These are phyloP conservation scores for Simplicillium aogashimaense DNA, from an alignment of 2,329 filamentous ascomycete species.

Conservation along the genomic window DNA sequence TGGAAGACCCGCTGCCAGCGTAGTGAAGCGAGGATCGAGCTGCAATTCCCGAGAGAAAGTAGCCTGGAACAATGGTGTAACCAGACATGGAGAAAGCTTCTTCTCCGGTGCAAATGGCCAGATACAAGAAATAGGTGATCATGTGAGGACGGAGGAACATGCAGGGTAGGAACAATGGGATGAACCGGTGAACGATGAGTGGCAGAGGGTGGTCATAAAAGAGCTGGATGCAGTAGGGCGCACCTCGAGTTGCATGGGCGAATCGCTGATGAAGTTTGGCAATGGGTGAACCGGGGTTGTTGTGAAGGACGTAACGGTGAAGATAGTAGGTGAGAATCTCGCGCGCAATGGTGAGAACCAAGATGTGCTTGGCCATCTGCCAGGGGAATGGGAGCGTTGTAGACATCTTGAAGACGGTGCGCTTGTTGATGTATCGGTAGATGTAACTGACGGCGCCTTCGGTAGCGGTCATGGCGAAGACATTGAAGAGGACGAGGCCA, in stretches of 20 bases:
- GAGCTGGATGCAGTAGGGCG: conserved; percentile 51
- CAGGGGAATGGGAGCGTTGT: conserved; percentile 42
- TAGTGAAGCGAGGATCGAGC: conserved; percentile 42
- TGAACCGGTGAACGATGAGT: conserved; percentile 50
- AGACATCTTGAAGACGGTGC: conserved; percentile 35
- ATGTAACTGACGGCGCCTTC: conserved; percentile 31
- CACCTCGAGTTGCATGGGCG: conserved; percentile 42
- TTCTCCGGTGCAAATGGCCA: conserved; percentile 52
- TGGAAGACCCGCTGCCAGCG: conserved; percentile 42
- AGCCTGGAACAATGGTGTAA: conserved; percentile 49
- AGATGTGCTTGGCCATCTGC: conserved; percentile 40
- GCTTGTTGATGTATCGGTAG: conserved; percentile 21
- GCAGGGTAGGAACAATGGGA: conserved; percentile 58
- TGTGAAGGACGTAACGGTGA: conserved; percentile 64
- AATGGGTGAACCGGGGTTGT: conserved; percentile 19
- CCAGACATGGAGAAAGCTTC: conserved; percentile 59
- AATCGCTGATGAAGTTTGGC: conserved; percentile 31
- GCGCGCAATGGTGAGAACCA: conserved; percentile 30
- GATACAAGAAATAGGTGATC: conserved; percentile 59
- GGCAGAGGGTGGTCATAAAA: conserved; percentile 60
- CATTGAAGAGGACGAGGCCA: conserved; percentile 33
- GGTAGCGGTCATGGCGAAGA: conserved; percentile 29
- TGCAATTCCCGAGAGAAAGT: conserved; percentile 41
- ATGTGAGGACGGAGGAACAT: conserved; percentile 58
- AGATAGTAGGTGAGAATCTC: conserved; percentile 62